These are phyloP conservation scores for Volvox africanus DNA, from an alignment of 139 green algal genomes.

Conservation along the genomic window DNA sequence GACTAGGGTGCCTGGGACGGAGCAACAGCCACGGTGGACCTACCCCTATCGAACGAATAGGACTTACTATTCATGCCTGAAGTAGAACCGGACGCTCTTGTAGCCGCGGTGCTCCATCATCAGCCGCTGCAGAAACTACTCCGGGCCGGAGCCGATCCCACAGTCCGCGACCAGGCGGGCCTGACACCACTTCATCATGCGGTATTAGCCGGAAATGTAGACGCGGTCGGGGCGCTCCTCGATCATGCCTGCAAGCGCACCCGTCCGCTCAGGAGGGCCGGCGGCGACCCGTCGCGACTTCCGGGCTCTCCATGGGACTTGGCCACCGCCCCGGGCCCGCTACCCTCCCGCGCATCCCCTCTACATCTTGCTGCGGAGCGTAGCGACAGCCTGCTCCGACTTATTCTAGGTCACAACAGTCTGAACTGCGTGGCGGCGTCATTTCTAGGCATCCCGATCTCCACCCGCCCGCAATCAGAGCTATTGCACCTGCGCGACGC, in stretches of 20 bases:
- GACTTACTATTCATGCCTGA: background rate
- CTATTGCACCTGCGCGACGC: constrained; percentile 17
- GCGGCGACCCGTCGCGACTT: background rate
- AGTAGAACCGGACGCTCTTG: constrained; percentile 5
- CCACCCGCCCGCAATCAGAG: constrained; percentile 5
- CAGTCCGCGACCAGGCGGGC: constrained; percentile 1
- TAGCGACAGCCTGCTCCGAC: background rate
- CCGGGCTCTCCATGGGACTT: constrained; percentile 11
- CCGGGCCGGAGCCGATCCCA: background rate
- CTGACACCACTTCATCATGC: background rate
- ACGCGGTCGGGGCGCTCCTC: background rate
- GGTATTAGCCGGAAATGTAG: background rate
- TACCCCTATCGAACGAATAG: background rate
- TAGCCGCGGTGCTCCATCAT: background rate
- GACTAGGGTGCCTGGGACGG: no score
- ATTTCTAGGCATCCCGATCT: constrained; percentile 26
- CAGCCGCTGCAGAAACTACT: constrained; percentile 11
- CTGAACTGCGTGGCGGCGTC: background rate
- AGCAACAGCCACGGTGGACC: no score
- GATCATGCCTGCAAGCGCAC: background rate
- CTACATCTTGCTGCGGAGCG: constrained; percentile 23
- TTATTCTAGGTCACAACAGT: constrained; percentile 6
- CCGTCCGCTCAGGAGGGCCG: background rate
- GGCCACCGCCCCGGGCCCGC: background rate
- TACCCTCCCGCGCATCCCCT: background rate